These are phyloP conservation scores for Zasmidium angulare DNA, from an alignment of 2,329 filamentous ascomycete species.

Conservation along the genomic window DNA sequence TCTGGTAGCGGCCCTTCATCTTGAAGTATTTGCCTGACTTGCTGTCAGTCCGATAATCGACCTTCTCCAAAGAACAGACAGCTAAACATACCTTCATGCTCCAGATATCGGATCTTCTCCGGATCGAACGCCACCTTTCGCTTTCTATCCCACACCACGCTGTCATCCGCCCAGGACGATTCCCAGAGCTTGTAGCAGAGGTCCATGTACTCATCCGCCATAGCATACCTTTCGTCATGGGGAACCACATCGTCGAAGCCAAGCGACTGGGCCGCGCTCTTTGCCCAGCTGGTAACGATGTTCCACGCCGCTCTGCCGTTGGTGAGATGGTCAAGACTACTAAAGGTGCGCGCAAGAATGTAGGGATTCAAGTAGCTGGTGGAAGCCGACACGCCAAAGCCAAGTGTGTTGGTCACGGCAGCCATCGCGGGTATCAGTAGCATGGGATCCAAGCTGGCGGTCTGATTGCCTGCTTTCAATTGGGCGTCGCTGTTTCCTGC, in stretches of 20 bases:
- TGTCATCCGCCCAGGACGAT: conserved; percentile 65
- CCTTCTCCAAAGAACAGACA: too few relatives aligned
- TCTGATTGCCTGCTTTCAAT: conserved; percentile 62
- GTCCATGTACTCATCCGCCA: conserved; percentile 62
- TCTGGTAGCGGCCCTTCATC: too few relatives aligned
- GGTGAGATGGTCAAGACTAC: conserved; percentile 65
- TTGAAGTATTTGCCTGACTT: too few relatives aligned
- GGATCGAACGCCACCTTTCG: too few relatives aligned
- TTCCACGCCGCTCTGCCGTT: conserved; percentile 52
- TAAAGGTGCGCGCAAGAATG: conserved; percentile 62
- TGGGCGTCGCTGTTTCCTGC: conserved; percentile 50
- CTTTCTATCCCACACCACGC: too few relatives aligned
- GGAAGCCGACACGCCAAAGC: conserved; percentile 65
- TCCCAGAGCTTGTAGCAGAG: conserved; percentile 60
- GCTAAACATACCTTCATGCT: too few relatives aligned
- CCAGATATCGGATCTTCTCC: too few relatives aligned
- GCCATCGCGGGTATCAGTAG: conserved; percentile 43
- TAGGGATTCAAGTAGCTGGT: conserved; percentile 70
- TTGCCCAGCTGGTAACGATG: conserved; percentile 66
- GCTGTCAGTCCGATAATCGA: too few relatives aligned
- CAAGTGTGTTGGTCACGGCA: conserved; percentile 62
- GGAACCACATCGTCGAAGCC: conserved; percentile 53
- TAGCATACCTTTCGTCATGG: conserved; percentile 65
- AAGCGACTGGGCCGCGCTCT: conserved; percentile 63
- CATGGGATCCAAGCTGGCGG: conserved; percentile 57